These are phyloP conservation scores for Acer yangbiense DNA, from an alignment of 345 rosid genomes.

Conservation along the genomic window DNA sequence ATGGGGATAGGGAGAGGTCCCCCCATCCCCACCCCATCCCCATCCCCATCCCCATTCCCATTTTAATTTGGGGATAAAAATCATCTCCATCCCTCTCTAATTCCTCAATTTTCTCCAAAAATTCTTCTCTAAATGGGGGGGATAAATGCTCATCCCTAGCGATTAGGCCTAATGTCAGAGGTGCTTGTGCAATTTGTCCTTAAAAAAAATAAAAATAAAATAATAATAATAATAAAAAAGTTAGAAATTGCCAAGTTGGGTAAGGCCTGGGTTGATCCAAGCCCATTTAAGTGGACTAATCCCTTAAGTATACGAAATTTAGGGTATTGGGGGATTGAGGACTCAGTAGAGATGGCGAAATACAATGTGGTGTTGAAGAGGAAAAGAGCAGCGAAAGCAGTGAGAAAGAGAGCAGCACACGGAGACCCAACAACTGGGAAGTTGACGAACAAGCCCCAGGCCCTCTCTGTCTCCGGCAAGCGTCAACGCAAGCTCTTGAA, in stretches of 20 bases:
- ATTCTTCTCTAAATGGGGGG: too few relatives aligned
- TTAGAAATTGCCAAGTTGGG: neutral
- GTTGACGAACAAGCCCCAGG: constrained; percentile 50
- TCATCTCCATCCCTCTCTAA: too few relatives aligned
- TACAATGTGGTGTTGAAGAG: constrained; percentile 76
- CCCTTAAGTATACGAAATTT: neutral
- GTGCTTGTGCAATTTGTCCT: too few relatives aligned
- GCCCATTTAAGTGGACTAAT: neutral
- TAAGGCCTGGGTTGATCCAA: neutral
- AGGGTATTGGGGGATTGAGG: neutral
- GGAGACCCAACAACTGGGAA: constrained; percentile 71
- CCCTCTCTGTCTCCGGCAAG: constrained; percentile 66
- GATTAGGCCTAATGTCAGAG: too few relatives aligned
- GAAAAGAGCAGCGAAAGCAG: constrained; percentile 62
- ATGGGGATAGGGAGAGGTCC: too few relatives aligned
- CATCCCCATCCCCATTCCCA: too few relatives aligned
- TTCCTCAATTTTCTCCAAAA: too few relatives aligned
- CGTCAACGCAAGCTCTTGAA: constrained; percentile 78
- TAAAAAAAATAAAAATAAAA: too few relatives aligned
- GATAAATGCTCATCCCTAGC: too few relatives aligned
- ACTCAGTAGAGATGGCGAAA: constrained; percentile 62
- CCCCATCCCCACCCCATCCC: too few relatives aligned
- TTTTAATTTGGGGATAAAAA: too few relatives aligned
- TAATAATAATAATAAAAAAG: too few relatives aligned
- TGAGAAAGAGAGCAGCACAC: constrained; percentile 56